Conservation (phyloP, 1,139 yeast genomes). For the Blastobotrys proliferans region DNA sequence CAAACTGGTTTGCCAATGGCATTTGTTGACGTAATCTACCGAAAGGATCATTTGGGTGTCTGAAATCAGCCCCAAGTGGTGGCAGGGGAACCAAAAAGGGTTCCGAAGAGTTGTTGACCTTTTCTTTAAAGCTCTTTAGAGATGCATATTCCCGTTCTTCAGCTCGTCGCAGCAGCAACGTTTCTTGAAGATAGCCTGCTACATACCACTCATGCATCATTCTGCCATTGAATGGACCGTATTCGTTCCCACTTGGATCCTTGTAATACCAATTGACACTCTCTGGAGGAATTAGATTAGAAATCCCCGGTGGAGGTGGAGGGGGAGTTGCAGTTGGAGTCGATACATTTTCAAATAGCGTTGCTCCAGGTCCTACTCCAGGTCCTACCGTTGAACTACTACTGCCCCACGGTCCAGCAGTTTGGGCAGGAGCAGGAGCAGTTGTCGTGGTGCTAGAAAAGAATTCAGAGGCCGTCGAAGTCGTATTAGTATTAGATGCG, state of each 20-base stretch:
- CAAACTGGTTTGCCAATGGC: conserved; percentile 4
- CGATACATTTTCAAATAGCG: neutral
- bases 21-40: conserved; percentile 9
- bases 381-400: conserved; percentile 34
- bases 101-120: conserved; percentile 46
- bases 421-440: too few species aligned
- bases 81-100: conserved; percentile 60
- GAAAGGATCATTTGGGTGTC: conserved; percentile 10
- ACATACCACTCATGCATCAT: conserved; percentile 78
- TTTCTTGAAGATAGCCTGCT: conserved; percentile 56
- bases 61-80: conserved; percentile 1
- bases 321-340: conserved; percentile 7
- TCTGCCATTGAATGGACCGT: conserved; percentile 75
- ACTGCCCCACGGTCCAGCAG: too few species aligned
- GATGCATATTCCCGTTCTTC: conserved; percentile 35
- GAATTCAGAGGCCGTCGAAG: too few species aligned
- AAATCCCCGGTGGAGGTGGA: conserved; percentile 29
- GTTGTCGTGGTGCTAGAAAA: too few species aligned
- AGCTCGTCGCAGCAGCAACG: conserved; percentile 52
- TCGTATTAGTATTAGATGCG: conserved; percentile 27
- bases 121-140: conserved; percentile 31
- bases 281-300: conserved; percentile 33
- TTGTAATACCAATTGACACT: conserved; percentile 65
- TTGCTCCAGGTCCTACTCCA: neutral
- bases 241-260: conserved; percentile 66